phyloP scores from a whole-genome alignment of 768 basidiomycete species.

The Royoungia palumana region DNA sequence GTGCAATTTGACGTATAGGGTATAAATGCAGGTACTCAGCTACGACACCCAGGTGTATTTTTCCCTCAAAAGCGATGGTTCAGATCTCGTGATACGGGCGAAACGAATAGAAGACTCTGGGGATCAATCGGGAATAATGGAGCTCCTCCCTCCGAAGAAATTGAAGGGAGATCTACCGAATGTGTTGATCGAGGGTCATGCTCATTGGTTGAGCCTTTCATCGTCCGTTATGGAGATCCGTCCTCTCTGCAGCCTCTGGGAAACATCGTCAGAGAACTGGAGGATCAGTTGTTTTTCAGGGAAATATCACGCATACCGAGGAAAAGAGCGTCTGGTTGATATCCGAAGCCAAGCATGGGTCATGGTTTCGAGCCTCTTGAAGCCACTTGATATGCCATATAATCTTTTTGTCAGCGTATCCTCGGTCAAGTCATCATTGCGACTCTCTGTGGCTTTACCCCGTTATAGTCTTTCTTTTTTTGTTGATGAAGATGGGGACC shows the following conservation, averaged over 20 bases:
- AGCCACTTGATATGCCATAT: conserved; percentile 17
- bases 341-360: conserved; percentile 23
- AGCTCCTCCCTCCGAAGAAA: conserved; percentile 22
- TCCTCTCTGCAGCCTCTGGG: conserved; percentile 23
- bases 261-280: conserved; percentile 25
- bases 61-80: neutral
- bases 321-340: conserved; percentile 18
- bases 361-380: conserved; percentile 22
- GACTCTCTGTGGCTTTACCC: conserved; percentile 34
- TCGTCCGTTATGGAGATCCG: conserved; percentile 27
- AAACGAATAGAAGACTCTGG: neutral
- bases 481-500: conserved; percentile 25
- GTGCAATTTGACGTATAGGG: neutral
- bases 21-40: neutral
- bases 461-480: conserved; percentile 41
- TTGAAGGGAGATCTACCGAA: conserved; percentile 25
- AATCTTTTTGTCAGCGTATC: conserved; percentile 21
- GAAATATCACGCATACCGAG: conserved; percentile 2
- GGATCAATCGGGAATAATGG: conserved; percentile 1
- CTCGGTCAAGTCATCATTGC: neutral
- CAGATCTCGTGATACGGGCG: conserved; percentile 11
- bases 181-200: conserved; percentile 17
- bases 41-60: conserved; percentile 10
- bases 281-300: conserved; percentile 8
- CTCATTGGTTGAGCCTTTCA: conserved; percentile 30